Evolutionary conservation across 331 rosid genomes (phyloP).

Genomic region (Prunus yedoensis): DNA sequence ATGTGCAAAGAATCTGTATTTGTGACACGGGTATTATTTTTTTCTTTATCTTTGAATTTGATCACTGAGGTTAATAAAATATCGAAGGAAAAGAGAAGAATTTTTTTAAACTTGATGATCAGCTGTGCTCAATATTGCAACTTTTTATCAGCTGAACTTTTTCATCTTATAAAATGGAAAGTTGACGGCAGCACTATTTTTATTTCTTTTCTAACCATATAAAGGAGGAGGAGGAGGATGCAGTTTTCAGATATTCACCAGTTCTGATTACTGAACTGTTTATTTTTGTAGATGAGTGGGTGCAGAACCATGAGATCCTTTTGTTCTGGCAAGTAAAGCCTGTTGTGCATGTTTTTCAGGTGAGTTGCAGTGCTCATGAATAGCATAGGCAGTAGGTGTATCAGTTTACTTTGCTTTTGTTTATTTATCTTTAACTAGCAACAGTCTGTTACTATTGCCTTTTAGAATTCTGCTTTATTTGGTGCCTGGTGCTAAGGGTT

Average conservation of each 20-base stretch:
- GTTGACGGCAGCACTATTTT: neutral
- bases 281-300: conserved; percentile 63
- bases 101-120: neutral
- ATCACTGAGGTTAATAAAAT: neutral
- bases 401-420: neutral
- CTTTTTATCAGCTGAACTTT: neutral
- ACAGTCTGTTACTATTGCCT: neutral
- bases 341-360: conserved; percentile 92
- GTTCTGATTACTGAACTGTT: conserved; percentile 29
- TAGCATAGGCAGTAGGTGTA: neutral
- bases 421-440: neutral
- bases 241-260: neutral
- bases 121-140: neutral
- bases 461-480: neutral
- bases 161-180: neutral
- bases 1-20: conserved; percentile 71
- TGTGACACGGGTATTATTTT: conserved; percentile 65
- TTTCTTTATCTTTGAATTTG: neutral
- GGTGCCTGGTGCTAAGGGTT: neutral
- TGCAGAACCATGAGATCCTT: conserved; percentile 67
- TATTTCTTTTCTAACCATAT: neutral
- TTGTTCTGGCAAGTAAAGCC: conserved; percentile 99
- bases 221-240: neutral
- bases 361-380: conserved; percentile 25
- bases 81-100: neutral